Percentiles rank a stretch among this genome's conserved stretches.
Conservation (phyloP, 176 grass and related monocot species). For the Eragrostis nindensis region DNA sequence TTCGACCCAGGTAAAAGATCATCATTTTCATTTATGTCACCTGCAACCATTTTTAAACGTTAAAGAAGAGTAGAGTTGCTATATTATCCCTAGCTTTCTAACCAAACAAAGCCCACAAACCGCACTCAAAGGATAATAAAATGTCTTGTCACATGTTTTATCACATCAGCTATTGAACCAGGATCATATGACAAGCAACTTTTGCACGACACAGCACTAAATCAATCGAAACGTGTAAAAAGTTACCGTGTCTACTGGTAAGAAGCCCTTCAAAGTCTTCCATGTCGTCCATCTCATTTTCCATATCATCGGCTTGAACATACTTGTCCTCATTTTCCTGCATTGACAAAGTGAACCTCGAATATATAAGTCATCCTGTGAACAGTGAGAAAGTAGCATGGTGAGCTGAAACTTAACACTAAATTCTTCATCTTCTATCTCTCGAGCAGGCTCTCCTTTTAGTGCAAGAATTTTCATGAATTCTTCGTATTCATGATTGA, state of each 20-base stretch:
- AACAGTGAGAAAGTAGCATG: background rate
- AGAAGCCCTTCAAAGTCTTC: conserved; percentile 61
- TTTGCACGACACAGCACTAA: background rate
- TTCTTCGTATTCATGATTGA: conserved; percentile 35
- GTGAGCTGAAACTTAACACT: background rate
- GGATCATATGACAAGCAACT: conserved; percentile 6
- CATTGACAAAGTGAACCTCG: conserved; percentile 1
- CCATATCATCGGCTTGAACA: conserved; percentile 54
- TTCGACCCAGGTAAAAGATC: conserved; percentile 45
- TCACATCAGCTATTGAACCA: conserved; percentile 1
- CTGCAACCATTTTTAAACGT: conserved; percentile 40
- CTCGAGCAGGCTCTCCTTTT: conserved; percentile 10
- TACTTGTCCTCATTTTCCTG: conserved; percentile 60
- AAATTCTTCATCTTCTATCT: conserved; percentile 53
- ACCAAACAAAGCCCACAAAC: background rate
- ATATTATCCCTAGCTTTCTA: background rate
- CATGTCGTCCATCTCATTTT: conserved; percentile 61
- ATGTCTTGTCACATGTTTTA: background rate
- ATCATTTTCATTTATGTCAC: conserved; percentile 32
- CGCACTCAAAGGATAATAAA: too few relatives aligned
- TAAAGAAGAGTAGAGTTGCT: conserved; percentile 9
- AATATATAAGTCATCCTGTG: background rate
- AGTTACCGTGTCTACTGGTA: conserved; percentile 45
- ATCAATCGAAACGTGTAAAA: background rate
- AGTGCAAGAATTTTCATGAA: conserved; percentile 43